Conservation (phyloP, 306 rosid genomes). For the Quercus variabilis region DNA sequence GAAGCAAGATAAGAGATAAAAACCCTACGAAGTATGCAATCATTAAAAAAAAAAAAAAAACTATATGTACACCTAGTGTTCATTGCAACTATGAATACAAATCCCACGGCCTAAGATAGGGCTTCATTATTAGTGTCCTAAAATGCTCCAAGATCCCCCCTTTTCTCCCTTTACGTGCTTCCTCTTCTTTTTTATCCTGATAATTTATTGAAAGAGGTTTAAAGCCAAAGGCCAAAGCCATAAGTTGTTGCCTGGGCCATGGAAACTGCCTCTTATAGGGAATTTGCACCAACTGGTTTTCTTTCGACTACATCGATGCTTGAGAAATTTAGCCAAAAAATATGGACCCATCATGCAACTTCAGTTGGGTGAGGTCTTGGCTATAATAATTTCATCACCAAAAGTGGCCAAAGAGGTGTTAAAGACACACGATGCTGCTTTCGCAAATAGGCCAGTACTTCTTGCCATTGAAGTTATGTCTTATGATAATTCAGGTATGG, state of each 20-base stretch:
- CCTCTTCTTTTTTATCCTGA: background rate
- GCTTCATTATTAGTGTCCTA: no score
- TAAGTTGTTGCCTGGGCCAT: constrained; percentile 6
- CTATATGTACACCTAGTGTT: no score
- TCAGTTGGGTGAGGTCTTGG: background rate
- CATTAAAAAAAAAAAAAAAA: no score
- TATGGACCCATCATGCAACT: constrained; percentile 3
- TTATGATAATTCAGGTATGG: background rate
- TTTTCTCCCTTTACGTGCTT: background rate
- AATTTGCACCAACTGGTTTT: constrained; percentile 17
- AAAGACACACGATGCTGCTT: background rate
- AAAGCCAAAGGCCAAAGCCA: background rate
- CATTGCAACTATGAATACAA: no score
- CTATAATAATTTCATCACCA: constrained; percentile 5
- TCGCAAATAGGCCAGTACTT: background rate
- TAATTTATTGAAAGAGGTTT: background rate
- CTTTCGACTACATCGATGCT: background rate
- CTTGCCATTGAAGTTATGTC: background rate
- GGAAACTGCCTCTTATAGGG: constrained; percentile 12
- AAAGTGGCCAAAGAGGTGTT: background rate
- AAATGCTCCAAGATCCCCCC: background rate
- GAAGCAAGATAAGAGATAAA: no score
- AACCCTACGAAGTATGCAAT: no score
- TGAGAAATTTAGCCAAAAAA: background rate
- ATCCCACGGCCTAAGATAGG: no score